phyloP scores from a whole-genome alignment of 306 rosid species.

The Geum urbanum region DNA sequence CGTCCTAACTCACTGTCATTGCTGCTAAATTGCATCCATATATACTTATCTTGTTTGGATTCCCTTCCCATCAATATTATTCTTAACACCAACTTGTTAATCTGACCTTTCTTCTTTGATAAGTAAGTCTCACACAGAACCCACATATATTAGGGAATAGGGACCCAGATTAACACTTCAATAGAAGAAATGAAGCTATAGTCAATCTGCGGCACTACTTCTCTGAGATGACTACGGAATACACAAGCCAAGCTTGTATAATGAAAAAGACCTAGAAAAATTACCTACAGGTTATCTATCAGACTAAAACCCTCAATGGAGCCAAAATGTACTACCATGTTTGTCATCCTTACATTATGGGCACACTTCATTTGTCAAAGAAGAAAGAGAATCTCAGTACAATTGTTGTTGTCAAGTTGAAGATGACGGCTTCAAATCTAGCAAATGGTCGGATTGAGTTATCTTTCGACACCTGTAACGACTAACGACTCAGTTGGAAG shows the following conservation, averaged over 20 bases:
- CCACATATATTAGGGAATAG: neutral
- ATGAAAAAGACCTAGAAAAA: neutral
- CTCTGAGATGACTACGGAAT: neutral
- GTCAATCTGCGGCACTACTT: neutral
- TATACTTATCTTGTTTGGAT: neutral
- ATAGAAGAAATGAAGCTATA: neutral
- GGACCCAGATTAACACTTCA: neutral
- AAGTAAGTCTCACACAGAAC: neutral
- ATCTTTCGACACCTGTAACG: neutral
- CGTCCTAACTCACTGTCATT: neutral
- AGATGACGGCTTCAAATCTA: constrained; percentile 7
- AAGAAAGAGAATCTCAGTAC: neutral
- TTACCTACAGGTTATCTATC: neutral
- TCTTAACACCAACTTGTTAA: constrained; percentile 2
- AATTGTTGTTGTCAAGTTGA: constrained; percentile 7
- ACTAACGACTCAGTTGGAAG: neutral
- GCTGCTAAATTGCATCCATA: constrained; percentile 1
- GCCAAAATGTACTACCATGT: neutral
- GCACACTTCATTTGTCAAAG: neutral
- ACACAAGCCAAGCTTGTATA: neutral
- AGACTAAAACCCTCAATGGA: neutral
- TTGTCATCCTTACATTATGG: constrained; percentile 8
- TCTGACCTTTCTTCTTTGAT: neutral
- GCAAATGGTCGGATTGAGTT: neutral
- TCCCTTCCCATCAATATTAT: constrained; percentile 1